A percentile compares a stretch with the other conserved stretches of the same genome.
Evolutionary conservation across 1,139 yeast species (phyloP).

Genomic region (Hanseniaspora uvarum): DNA sequence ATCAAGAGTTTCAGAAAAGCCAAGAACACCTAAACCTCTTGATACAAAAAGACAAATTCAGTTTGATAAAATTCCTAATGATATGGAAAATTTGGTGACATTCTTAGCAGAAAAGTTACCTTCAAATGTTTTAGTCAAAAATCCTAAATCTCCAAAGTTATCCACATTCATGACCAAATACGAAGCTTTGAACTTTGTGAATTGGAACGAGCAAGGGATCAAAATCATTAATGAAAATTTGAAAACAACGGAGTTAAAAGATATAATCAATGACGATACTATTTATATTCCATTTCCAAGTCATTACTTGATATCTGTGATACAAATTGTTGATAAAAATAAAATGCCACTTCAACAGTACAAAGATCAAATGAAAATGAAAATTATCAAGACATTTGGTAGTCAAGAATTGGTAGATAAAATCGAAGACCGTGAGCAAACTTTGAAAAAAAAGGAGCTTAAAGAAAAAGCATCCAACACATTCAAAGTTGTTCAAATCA

Average conservation of each 20-base stretch:
- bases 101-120: background rate
- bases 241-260: background rate
- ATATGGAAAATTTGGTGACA: background rate
- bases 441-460: background rate
- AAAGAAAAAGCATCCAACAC: background rate
- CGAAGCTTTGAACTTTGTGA: background rate
- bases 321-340: background rate
- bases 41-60: background rate
- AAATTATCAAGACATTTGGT: background rate
- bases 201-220: constrained; percentile 5
- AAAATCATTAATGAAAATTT: background rate
- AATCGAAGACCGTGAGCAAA: background rate
- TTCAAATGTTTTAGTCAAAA: background rate
- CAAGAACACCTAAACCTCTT: background rate
- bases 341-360: background rate
- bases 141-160: background rate
- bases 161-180: background rate
- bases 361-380: constrained; percentile 3
- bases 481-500: background rate
- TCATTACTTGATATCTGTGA: background rate
- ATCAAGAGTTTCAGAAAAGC: background rate
- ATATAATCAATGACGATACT: background rate
- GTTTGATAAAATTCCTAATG: constrained; percentile 1
- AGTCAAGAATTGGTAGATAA: background rate
- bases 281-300: background rate